Evolutionary conservation across 2,329 filamentous ascomycete species (phyloP), one percentile per base, ranked within the genome.

Genomic region (Bisporella sp.): DNA sequence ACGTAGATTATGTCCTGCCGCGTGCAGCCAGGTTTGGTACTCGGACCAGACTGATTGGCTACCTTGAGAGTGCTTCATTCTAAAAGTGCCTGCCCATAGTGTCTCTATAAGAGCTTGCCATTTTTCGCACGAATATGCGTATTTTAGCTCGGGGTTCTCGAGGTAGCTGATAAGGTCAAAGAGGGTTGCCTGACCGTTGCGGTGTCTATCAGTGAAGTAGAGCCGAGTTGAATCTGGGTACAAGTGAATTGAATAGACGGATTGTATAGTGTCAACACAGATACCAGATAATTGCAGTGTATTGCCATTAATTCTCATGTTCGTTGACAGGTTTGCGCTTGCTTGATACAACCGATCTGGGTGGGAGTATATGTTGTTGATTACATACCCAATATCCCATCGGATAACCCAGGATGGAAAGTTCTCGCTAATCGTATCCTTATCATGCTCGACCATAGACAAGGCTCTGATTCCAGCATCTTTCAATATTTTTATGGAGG

Each of bases 341-440:
- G 35, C 35, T 39, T 13, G 35, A 39, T 39, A 39, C 9, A 39
- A 11, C 13, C 13, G 35, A 9, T 11, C 13, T 39, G 35, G 35
- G 35, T 39, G 35, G 35, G 9, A 13, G 13, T 13, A 45, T 6
- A 47, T 47, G 30, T 47, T 32, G 31, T 39, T 47, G 31, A 47
- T 47, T 6, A 39, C 45, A 9, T 37, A 11, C 28, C 28, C 45
- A 6, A 47, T 32, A 47, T 47, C 45, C 45, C 45, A 47, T 35
- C 45, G 31, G 6, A 47, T 32, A 9, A 47, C 45, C 45, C 45
- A 47, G 11, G 45, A 47, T 47, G 45, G 45, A 6, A 47, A 35
- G 6, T 21, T 7, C n/a, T 47, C 45, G 3, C 37, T 39, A 39
- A 47, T 47, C 7, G 45, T 35, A 12, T 7, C 9, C 28, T 47